Conservation (phyloP, 2,329 filamentous ascomycete species). For the Knufia fluminis region DNA sequence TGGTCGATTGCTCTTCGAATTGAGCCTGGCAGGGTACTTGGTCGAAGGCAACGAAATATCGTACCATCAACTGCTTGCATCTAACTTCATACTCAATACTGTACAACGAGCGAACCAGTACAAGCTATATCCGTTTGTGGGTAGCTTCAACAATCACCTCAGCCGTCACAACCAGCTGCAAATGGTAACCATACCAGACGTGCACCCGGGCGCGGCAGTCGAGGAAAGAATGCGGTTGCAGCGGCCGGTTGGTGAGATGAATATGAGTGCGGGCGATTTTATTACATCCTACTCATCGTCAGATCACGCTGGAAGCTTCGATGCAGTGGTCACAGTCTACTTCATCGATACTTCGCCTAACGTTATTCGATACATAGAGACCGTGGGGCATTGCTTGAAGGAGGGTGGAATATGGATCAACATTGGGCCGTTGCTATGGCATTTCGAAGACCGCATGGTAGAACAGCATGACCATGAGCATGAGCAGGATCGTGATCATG, state of each 20-base stretch:
- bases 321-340: slow-evolving; percentile 83
- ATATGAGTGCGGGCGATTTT: slow-evolving; percentile 90
- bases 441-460: slow-evolving; percentile 67
- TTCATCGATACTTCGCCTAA: slow-evolving; percentile 98
- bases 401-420: slow-evolving; percentile 79
- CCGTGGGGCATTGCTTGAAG: slow-evolving; percentile 67
- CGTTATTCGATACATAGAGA: slow-evolving; percentile 77
- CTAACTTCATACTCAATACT: slow-evolving; percentile 48
- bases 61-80: slow-evolving; percentile 89
- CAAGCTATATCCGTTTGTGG: slow-evolving; percentile 73
- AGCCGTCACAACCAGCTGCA: slow-evolving; percentile 66
- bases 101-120: slow-evolving; percentile 54
- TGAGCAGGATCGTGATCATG: slow-evolving; percentile 26
- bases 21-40: slow-evolving; percentile 62
- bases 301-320: slow-evolving; percentile 54
- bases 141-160: slow-evolving; percentile 78
- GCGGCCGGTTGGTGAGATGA: slow-evolving; percentile 58
- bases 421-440: slow-evolving; percentile 85
- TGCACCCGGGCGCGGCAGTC: slow-evolving; percentile 58
- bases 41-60: slow-evolving; percentile 92
- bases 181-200: slow-evolving; percentile 66
- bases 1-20: slow-evolving; percentile 79
- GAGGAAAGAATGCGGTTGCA: slow-evolving; percentile 24
- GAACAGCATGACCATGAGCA: slow-evolving; percentile 17
- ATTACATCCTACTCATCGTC: slow-evolving; percentile 64